Base-by-base conservation (phyloP, 2,329 filamentous ascomycete species). In the Claviceps purpurea region DNA sequence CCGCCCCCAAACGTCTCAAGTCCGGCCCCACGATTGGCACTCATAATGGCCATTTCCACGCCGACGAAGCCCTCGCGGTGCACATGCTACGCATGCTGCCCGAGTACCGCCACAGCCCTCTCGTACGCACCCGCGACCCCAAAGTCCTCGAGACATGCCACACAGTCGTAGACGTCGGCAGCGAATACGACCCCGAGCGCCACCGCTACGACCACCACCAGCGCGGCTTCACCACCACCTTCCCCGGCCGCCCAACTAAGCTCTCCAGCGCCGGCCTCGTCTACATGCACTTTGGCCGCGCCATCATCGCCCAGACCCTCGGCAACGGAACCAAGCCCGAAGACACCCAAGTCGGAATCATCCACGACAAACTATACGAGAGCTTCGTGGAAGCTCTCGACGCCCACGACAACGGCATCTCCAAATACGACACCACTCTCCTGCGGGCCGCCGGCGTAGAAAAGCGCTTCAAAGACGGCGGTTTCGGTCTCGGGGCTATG, bases 31-130 rank as follows among this genome's bases (percentile, higher is more conserved):
- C 82, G 60, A 94, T 96, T 66, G 93, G 90, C 64, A 98, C 93
- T 34, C 93, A 98, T 79, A 96, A 85, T 72, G 93, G 93, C 60
- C 89, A 96, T 75, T 98, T 98, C 78, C 93, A 98, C 74, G 93
- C 93, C 67, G 93, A 98, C 70, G 93, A 98, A 74, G 91, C 93
- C 55, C 82, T 98, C 44, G 93, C 93, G 54, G 90, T 98, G 58
- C 89, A 95, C 75, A 89, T 98, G 76, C 86, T 98, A 60, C 89
- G 89, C 58, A 79, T 86, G 53, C 85, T 97, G 18, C 91, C 93
- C 22, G 73, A 83, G 54, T 98, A 97, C 74, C 68, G 76, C 52
- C 71, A 77, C 59, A 84, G 89, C 26, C 67, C 76, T 44, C 84
- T 98, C 44, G 75, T 95, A 49, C 89, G 93, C 60, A 95, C 90